These are phyloP conservation scores for Inosperma sp. DNA, from an alignment of 768 basidiomycete species.

Conservation along the genomic window DNA sequence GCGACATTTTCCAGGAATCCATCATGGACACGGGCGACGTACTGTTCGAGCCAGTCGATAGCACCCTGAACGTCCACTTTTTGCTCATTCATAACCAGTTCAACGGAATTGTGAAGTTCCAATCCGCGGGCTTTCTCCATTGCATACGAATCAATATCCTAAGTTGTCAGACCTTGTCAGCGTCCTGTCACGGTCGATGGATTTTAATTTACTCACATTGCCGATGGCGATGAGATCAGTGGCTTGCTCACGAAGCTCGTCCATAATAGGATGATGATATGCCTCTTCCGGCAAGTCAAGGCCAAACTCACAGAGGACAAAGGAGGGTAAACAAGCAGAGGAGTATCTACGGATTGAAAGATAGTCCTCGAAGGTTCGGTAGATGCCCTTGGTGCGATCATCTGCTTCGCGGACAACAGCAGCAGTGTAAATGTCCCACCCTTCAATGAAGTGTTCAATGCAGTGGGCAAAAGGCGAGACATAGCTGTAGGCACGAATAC, in stretches of 20 bases:
- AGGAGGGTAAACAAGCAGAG: conserved; percentile 37
- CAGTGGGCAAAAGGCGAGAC: too few species aligned
- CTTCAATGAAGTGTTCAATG: too few species aligned
- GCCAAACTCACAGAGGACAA: too few species aligned
- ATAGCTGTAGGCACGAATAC: too few species aligned
- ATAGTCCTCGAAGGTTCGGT: conserved; percentile 41
- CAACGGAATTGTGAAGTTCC: too few species aligned
- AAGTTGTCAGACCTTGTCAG: too few species aligned
- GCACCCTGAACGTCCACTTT: too few species aligned
- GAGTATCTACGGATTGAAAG: conserved; percentile 37
- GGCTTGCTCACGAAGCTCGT: conserved; percentile 22
- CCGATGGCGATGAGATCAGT: conserved; percentile 36
- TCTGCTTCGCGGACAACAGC: conserved; percentile 38
- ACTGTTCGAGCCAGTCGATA: too few species aligned
- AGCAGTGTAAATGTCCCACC: conserved; percentile 22
- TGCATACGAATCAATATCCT: too few species aligned
- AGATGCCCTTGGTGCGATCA: too few species aligned
- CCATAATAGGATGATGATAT: conserved; percentile 34
- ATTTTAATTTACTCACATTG: conserved; percentile 29
- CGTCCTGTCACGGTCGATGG: not conserved
- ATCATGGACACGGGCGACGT: conserved; percentile 35
- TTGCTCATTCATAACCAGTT: too few species aligned
- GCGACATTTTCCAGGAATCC: conserved; percentile 35
- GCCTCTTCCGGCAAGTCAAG: conserved; percentile 39
- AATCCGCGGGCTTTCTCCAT: too few species aligned